These are phyloP conservation scores for Glycyrrhiza uralensis DNA, from an alignment of 306 rosid genomes.

Conservation along the genomic window DNA sequence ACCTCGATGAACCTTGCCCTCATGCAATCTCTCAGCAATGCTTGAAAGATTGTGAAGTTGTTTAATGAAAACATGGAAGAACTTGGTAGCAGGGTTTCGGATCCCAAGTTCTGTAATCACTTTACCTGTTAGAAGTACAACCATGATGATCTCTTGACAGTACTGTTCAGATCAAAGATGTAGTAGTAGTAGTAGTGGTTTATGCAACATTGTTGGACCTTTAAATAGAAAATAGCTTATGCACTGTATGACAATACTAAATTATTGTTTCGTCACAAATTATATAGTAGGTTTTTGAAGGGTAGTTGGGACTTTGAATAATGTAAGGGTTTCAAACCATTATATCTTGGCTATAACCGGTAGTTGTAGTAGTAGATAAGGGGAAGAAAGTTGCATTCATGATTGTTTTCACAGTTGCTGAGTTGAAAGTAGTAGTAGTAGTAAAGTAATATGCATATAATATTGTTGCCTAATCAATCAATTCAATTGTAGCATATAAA, in stretches of 20 bases:
- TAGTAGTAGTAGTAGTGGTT: too few species aligned
- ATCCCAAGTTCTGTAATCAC: neutral
- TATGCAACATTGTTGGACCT: neutral
- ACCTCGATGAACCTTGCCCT: neutral
- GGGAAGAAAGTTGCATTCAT: too few species aligned
- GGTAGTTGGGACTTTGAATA: neutral
- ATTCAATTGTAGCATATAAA: too few species aligned
- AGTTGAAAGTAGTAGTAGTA: too few species aligned
- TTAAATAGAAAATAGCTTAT: neutral
- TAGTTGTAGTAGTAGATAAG: too few species aligned
- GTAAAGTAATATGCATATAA: too few species aligned
- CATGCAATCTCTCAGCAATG: neutral
- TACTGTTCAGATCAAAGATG: neutral
- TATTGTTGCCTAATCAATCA: too few species aligned
- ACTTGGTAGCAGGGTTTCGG: neutral
- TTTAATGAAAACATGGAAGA: neutral
- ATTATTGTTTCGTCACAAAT: neutral
- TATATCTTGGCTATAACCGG: too few species aligned
- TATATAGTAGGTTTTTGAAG: neutral
- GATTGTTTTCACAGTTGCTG: too few species aligned
- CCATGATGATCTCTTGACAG: neutral
- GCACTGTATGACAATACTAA: neutral
- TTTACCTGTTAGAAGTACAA: neutral
- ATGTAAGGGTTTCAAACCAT: too few species aligned
- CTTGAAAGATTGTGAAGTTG: neutral